These are phyloP conservation scores for Mycena sanguinolenta DNA, from an alignment of 768 basidiomycete species.

Conservation along the genomic window DNA sequence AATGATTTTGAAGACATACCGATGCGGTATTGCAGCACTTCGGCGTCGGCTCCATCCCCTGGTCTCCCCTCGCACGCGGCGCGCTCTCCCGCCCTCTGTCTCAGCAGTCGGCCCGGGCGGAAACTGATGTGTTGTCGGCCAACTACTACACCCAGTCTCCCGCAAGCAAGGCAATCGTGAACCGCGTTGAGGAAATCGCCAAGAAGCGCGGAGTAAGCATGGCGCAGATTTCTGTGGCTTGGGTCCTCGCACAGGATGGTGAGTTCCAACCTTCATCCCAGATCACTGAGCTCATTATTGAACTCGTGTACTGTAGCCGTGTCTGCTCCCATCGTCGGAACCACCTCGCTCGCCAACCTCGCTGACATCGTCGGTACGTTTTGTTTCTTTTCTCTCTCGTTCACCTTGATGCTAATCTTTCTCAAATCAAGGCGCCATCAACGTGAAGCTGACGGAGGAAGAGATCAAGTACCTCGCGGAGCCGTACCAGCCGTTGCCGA, in stretches of 20 bases:
- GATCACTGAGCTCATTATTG: neutral
- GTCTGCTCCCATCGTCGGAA: neutral
- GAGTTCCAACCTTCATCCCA: neutral
- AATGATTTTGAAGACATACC: too few relatives aligned
- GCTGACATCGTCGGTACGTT: neutral
- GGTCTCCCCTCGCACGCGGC: neutral
- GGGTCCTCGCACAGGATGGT: conserved; percentile 56
- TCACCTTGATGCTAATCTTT: too few relatives aligned
- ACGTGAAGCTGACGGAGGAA: neutral
- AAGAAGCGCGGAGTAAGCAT: conserved; percentile 58
- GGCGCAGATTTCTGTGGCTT: conserved; percentile 62
- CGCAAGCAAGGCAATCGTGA: neutral
- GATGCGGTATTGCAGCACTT: neutral
- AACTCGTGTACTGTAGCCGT: neutral
- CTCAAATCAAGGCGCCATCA: neutral
- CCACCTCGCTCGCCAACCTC: neutral
- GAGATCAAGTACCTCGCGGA: neutral
- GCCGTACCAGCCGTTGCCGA: neutral
- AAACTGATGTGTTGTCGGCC: neutral
- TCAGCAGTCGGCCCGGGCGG: neutral
- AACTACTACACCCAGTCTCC: neutral
- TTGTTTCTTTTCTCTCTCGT: too few relatives aligned
- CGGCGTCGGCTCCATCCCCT: neutral
- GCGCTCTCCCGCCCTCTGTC: neutral
- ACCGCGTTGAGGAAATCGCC: conserved; percentile 58